Base-by-base conservation (phyloP, 148 eudicot species). In the Fagopyrum homotropicum region DNA sequence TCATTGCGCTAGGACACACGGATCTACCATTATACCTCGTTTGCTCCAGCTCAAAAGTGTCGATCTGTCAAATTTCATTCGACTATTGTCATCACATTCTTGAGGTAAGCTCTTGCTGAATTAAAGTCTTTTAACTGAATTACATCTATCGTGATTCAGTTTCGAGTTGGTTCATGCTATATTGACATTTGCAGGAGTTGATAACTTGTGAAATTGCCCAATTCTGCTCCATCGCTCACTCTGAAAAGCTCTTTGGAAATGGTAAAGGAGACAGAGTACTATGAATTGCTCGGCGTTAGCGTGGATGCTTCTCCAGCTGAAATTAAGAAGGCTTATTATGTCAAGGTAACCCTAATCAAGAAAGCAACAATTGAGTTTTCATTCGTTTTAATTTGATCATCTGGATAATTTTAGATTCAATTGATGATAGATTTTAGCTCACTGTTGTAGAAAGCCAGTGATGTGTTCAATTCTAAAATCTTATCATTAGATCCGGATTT, bases 191-290 rank as follows among this genome's bases (percentile, higher is more conserved):
- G 1, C n/a, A 40, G 16, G 14, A 11, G 44, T 29, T 63, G 43
- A 12, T 6, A 9, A 30, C 16, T 63, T 63, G 45, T 63, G 16
- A 63, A 29, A 8, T 11, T 12, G 4, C 7, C 26, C 54, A n/a
- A 35, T 75, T 60, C 35, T 45, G 26, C 44, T 17, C 17, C 47
- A 66, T 72, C 19, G 30, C 6, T 47, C 72, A 68, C 11, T 68
- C 9, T 19, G 55, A 45, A 35, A 46, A 26, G 55, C 55, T 2
- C 40, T n/a, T 72, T 17, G 30, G 74, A 77, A 80, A 93, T 91
- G 98, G 97, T 82, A 82, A 90, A 90, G 90, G 97, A 94, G 15
- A 90, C 88, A 0, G 92, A 83, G 77, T 94, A 88, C 80, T 92
- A 94, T 73, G 97, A 94, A 51, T 79, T 87, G 68, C 81, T 94